These are phyloP conservation scores for Didymella keratinophila DNA, from an alignment of 2,329 filamentous ascomycete species.

Conservation along the genomic window DNA sequence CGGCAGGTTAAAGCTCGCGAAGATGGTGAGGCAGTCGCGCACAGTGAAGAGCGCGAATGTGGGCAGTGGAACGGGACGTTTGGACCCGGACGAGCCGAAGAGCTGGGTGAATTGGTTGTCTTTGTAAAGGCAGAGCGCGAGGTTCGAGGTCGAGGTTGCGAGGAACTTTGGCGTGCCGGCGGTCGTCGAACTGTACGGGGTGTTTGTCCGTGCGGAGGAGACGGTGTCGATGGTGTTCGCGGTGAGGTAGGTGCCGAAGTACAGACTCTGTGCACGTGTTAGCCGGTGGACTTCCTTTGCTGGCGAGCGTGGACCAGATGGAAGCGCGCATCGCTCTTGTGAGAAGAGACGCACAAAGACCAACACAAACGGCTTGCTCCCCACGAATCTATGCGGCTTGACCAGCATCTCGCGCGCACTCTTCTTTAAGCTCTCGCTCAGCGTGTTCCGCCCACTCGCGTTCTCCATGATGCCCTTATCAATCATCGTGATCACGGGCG, in stretches of 20 bases:
- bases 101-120: constrained; percentile 84
- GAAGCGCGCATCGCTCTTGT: no score
- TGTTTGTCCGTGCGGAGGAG: constrained; percentile 66
- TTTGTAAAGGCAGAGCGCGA: constrained; percentile 87
- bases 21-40: constrained; percentile 88
- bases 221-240: constrained; percentile 88
- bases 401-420: constrained; percentile 66
- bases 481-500: constrained; percentile 86
- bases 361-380: constrained; percentile 72
- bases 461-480: constrained; percentile 84
- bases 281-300: background rate
- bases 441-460: constrained; percentile 71
- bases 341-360: constrained; percentile 57
- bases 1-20: constrained; percentile 90
- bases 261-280: constrained; percentile 63
- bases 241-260: constrained; percentile 87
- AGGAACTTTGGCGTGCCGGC: constrained; percentile 81
- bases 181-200: constrained; percentile 69
- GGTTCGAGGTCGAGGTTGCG: constrained; percentile 81
- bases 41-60: constrained; percentile 81
- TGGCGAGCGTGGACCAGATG: no score
- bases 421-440: constrained; percentile 65
- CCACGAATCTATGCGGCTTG: constrained; percentile 68
- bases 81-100: constrained; percentile 67
- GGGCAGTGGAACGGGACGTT: constrained; percentile 67